Evolutionary conservation across 2,329 filamentous ascomycete genomes (phyloP).

Genomic region (Ophiostoma perfectum): DNA sequence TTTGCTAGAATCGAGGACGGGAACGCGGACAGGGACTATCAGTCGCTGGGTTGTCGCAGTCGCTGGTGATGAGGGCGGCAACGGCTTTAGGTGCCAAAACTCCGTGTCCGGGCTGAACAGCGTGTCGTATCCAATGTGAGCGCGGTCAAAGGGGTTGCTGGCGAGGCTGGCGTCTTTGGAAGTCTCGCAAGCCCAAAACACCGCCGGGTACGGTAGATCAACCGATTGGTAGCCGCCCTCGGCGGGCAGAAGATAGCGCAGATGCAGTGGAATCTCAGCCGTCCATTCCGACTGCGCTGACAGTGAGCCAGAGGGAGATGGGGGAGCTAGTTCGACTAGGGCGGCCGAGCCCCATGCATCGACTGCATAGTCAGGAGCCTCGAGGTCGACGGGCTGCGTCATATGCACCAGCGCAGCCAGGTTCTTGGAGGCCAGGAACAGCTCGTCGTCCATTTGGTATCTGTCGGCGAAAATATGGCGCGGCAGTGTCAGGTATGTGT

Average conservation of each 20-base stretch:
- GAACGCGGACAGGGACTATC: conserved; percentile 54
- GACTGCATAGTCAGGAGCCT: conserved; percentile 79
- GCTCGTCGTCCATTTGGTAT: conserved; percentile 70
- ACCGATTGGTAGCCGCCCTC: conserved; percentile 49
- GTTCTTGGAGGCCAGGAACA: conserved; percentile 79
- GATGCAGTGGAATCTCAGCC: conserved; percentile 71
- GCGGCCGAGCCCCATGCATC: conserved; percentile 72
- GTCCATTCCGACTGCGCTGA: conserved; percentile 46
- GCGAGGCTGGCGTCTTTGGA: conserved; percentile 61
- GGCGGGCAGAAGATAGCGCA: conserved; percentile 70
- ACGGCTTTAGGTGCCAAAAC: conserved; percentile 72
- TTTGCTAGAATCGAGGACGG: conserved; percentile 56
- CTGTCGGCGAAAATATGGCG: conserved; percentile 77
- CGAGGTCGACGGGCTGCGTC: conserved; percentile 75
- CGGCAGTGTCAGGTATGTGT: conserved; percentile 79
- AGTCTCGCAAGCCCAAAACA: conserved; percentile 85
- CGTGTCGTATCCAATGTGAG: conserved; percentile 78
- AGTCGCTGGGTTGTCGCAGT: conserved; percentile 33
- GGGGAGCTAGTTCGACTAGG: conserved; percentile 64
- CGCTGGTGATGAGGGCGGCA: conserved; percentile 27
- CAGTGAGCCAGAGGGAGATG: background rate
- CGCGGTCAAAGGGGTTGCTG: conserved; percentile 77
- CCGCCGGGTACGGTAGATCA: conserved; percentile 69
- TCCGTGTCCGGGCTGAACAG: conserved; percentile 70
- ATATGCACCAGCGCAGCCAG: conserved; percentile 62